phyloP scores from a whole-genome alignment of 352 stramenopile species.

The Pelagophyceae sp. region DNA sequence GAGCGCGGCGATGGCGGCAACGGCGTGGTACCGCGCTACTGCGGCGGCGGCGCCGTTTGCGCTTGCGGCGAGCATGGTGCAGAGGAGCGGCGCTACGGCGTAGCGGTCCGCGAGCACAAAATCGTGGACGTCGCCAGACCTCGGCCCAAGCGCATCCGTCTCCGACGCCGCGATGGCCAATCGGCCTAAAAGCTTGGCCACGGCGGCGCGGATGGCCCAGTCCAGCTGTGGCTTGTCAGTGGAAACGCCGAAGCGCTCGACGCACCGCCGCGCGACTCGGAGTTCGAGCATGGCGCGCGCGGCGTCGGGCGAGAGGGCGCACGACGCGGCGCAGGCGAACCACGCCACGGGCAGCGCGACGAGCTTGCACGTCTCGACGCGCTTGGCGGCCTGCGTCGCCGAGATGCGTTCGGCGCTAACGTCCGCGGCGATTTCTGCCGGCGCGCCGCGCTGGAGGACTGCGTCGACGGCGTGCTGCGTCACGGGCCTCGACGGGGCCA shows the following conservation, averaged over 20 bases:
- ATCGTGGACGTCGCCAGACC: background rate
- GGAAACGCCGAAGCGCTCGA: slow-evolving; percentile 3
- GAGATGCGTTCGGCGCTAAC: background rate
- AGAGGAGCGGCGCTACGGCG: background rate
- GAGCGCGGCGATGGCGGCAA: background rate
- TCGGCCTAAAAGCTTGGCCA: background rate
- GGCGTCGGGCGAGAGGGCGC: background rate
- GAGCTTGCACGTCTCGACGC: slow-evolving; percentile 3
- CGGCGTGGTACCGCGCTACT: background rate
- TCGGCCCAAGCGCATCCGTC: background rate
- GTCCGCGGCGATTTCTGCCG: background rate
- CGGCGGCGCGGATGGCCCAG: background rate
- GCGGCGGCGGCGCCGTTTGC: background rate
- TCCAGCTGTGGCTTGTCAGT: background rate
- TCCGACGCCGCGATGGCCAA: background rate
- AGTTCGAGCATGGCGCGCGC: background rate
- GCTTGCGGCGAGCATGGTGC: background rate
- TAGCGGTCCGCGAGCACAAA: background rate
- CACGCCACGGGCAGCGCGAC: slow-evolving; percentile 5
- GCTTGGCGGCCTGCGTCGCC: background rate
- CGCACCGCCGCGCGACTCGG: background rate
- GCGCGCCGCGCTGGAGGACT: background rate
- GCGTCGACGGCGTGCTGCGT: background rate
- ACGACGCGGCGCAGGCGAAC: background rate
- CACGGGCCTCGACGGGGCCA: slow-evolving; percentile 5